Evolutionary conservation across 1,284 basidiomycete species (phyloP), one percentile per base, ranked within the genome.

Genomic region (Ceratobasidium sp.): DNA sequence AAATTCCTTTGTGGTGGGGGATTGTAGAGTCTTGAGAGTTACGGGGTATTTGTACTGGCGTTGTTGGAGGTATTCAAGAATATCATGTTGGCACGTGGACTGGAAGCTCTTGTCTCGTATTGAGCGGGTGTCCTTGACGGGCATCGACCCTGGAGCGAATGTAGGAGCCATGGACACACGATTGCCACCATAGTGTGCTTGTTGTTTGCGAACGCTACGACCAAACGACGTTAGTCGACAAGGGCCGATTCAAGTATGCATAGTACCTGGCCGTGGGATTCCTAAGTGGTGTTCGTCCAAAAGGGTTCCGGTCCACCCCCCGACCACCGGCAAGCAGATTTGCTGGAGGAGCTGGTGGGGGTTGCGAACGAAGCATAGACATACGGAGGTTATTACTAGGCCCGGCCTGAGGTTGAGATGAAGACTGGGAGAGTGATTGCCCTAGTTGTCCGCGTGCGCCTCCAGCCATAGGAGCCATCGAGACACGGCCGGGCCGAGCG

Each of bases 1-100:
- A 77, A 92, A 95, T 74, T 94, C 92, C 76, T 92, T 92, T 7
- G 86, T 88, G 3, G 91, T 91, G 56, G 94, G 92, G 54, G 88
- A 91, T 53, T 84, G 82, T 4, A 95, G 82, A 2, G 86, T 87
- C 71, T 87, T 75, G 21, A 73, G 23, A 40, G 63, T 33, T 21
- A 75, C 84, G 78, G 86, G 84, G 0, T 86, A 83, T 42, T 93
- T 85, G 8, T 76, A 78, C 4, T 80, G 76, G 0, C 92, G 89
- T 72, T 86, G 89, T 72, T 86, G 83, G 9, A 95, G 84, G 82
- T 88, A 95, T 14, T 82, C 82, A 49, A 85, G 81, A 72, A 96
- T 87, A 42, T 94, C 91, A 74, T 88, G 86, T 23, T 88, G 86
- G 85, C 92, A 91, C 76, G 86, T 87, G 2, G 82, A 79, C 78